A percentile compares a stretch with the other conserved stretches of the same genome.
These are phyloP conservation scores for Aspergillus novoparasiticus DNA, from an alignment of 2,329 filamentous ascomycete species.

Conservation along the genomic window DNA sequence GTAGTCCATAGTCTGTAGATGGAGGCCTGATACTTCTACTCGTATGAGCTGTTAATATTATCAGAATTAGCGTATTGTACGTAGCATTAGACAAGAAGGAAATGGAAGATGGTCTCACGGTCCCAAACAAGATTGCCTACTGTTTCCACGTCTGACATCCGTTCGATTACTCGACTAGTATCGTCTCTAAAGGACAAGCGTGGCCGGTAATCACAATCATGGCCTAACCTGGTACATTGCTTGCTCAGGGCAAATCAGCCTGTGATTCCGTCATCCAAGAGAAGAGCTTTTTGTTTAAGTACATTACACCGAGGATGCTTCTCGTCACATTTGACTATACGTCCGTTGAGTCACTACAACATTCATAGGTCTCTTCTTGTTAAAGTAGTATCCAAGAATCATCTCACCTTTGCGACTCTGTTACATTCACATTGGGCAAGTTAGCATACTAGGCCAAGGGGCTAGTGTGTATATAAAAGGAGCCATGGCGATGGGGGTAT, in stretches of 20 bases:
- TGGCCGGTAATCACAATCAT: slow-evolving; percentile 61
- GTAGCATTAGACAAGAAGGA: neutral
- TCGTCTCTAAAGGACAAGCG: slow-evolving; percentile 59
- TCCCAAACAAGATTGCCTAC: slow-evolving; percentile 60
- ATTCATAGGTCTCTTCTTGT: neutral
- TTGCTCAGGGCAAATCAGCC: slow-evolving; percentile 25
- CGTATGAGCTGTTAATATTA: slow-evolving; percentile 30
- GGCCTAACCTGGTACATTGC: slow-evolving; percentile 59
- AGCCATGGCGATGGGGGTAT: neutral
- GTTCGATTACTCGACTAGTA: slow-evolving; percentile 53
- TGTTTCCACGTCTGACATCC: slow-evolving; percentile 55
- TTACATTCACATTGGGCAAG: slow-evolving; percentile 11
- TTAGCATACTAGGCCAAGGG: slow-evolving; percentile 11
- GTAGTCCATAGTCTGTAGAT: slow-evolving; percentile 31
- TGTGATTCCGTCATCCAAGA: neutral
- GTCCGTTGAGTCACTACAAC: neutral
- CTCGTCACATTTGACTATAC: slow-evolving; percentile 61
- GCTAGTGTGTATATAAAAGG: neutral
- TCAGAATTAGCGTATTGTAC: slow-evolving; percentile 13
- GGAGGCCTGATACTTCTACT: slow-evolving; percentile 29
- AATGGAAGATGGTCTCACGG: slow-evolving; percentile 42
- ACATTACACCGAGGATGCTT: slow-evolving; percentile 57
- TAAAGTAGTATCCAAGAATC: neutral
- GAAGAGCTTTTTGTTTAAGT: slow-evolving; percentile 23
- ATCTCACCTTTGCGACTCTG: slow-evolving; percentile 46